Evolutionary conservation across 208 protist species (phyloP), one percentile per base, ranked within the genome.

Genomic region (Leishmania amazonensis): DNA sequence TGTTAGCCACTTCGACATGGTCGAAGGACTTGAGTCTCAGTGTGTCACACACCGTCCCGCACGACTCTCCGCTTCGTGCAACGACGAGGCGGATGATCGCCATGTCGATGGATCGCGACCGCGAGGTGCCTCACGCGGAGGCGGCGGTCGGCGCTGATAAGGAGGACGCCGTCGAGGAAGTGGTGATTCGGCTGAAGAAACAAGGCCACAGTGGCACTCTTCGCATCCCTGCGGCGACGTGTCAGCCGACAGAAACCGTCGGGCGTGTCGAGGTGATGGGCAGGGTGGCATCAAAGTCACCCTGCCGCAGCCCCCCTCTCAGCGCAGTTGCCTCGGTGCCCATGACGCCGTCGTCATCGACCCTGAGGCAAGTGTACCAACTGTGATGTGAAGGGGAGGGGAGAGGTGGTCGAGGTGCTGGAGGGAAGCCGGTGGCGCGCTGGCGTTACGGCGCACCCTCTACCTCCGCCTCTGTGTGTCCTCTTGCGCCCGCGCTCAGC

Each of bases 161-260:
- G 38, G 45, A n/a, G n/a, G 70, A 35, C 45, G 70, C 21, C 24
- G 42, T 74, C 70, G 70, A 74, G 28, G 70, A 74, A 53, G 70
- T 74, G 70, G 70, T 74, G 45, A 74, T 74, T 0, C 70, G n/a
- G 28, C 45, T 31, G 42, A n/a, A 53, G 45, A 38, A 53, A n/a
- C 70, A 53, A 19, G 42, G 31, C 11, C 40, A 17, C 7, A 3
- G 40, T 45, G 40, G 28, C 35, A 4, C 67, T 13, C 40, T 11
- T 73, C 67, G 5, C 67, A 73, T 51, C 42, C 67, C 40, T 5
- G 21, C 67, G 28, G 45, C 70, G 3, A 31, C 45, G 45, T 53
- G 62, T 68, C 31, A 35, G 31, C 15, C 28, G 31, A 40, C 31
- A 31, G 68, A 31, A 74, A 35, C 62, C 15, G 31, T 21, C 7